Percentiles rank a stretch among this genome's conserved stretches.
Evolutionary conservation across 805 yeast genomes (phyloP).

Genomic region (Candida arabinofermentans): DNA sequence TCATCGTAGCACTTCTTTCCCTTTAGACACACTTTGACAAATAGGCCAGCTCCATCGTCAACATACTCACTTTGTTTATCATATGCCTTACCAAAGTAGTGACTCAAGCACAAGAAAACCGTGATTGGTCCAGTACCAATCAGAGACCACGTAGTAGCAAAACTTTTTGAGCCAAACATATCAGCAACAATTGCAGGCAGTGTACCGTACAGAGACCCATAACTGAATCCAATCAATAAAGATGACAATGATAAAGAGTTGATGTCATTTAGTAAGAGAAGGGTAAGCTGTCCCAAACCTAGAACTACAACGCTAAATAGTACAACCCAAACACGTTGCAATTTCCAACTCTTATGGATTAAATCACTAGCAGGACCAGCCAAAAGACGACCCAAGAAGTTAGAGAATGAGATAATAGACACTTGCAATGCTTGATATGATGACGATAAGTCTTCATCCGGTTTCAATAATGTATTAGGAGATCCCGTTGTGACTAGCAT

Average conservation of each 20-base stretch:
- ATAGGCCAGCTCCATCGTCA: slow-evolving; percentile 28
- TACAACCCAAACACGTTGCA: slow-evolving; percentile 67
- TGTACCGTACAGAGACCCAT: slow-evolving; percentile 69
- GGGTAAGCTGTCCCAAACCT: slow-evolving; percentile 33
- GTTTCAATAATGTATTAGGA: not conserved
- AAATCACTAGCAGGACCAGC: slow-evolving; percentile 67
- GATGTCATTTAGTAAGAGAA: slow-evolving; percentile 37
- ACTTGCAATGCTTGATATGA: slow-evolving; percentile 68
- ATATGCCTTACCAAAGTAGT: slow-evolving; percentile 52
- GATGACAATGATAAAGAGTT: slow-evolving; percentile 47
- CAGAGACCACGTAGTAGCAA: slow-evolving; percentile 75
- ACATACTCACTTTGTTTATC: slow-evolving; percentile 40
- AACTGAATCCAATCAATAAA: slow-evolving; percentile 55
- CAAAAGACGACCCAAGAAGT: slow-evolving; percentile 59
- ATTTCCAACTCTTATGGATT: slow-evolving; percentile 43
- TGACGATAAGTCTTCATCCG: slow-evolving; percentile 34
- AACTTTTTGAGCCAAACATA: slow-evolving; percentile 59
- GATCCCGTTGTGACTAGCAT: slow-evolving; percentile 3
- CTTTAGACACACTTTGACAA: slow-evolving; percentile 35
- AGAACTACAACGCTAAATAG: slow-evolving; percentile 36
- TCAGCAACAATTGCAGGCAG: slow-evolving; percentile 77
- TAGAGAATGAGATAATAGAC: slow-evolving; percentile 58
- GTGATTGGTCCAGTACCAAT: slow-evolving; percentile 67
- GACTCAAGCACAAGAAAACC: slow-evolving; percentile 49
- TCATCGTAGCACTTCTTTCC: slow-evolving; percentile 48